Percentiles rank a stretch among this genome's conserved stretches.
Conservation (phyloP, 1,284 basidiomycete species). For the Omphalotus olearius region DNA sequence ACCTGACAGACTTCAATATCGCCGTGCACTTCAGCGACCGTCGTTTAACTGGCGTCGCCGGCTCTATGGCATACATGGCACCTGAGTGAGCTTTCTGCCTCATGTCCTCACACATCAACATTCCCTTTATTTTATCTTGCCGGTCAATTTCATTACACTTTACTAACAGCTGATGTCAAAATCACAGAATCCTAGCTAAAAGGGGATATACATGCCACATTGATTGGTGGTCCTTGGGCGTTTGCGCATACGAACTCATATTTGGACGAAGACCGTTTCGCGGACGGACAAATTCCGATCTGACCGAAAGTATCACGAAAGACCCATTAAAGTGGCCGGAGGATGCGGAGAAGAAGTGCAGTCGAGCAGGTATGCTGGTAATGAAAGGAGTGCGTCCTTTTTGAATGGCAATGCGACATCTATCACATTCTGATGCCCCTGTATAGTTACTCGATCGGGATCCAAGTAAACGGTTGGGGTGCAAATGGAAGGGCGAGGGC, state of each 20-base stretch:
- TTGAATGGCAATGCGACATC: neutral
- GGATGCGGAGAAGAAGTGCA: slow-evolving; percentile 70
- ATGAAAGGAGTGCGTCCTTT: slow-evolving; percentile 57
- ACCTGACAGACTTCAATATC: slow-evolving; percentile 98
- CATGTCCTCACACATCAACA: neutral
- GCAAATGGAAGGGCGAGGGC: slow-evolving; percentile 74
- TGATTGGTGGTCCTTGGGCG: slow-evolving; percentile 96
- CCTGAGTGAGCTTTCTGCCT: slow-evolving; percentile 55
- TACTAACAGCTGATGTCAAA: neutral
- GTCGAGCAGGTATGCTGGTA: slow-evolving; percentile 58
- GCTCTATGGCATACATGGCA: slow-evolving; percentile 99
- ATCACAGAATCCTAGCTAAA: slow-evolving; percentile 65
- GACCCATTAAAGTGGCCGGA: slow-evolving; percentile 76
- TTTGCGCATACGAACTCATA: slow-evolving; percentile 88
- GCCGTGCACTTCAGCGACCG: slow-evolving; percentile 93
- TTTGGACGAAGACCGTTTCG: slow-evolving; percentile 91
- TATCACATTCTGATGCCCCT: slow-evolving; percentile 3
- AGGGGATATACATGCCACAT: slow-evolving; percentile 87
- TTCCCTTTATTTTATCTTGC: neutral
- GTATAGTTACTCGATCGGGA: slow-evolving; percentile 83
- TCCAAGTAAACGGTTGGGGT: slow-evolving; percentile 76
- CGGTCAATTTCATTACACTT: neutral
- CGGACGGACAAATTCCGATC: slow-evolving; percentile 85
- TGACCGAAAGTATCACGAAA: slow-evolving; percentile 85
- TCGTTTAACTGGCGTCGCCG: slow-evolving; percentile 91